A percentile compares a stretch with the other conserved stretches of the same genome.
Evolutionary conservation across 345 rosid genomes (phyloP).

Genomic region (Cochlearia excelsa): DNA sequence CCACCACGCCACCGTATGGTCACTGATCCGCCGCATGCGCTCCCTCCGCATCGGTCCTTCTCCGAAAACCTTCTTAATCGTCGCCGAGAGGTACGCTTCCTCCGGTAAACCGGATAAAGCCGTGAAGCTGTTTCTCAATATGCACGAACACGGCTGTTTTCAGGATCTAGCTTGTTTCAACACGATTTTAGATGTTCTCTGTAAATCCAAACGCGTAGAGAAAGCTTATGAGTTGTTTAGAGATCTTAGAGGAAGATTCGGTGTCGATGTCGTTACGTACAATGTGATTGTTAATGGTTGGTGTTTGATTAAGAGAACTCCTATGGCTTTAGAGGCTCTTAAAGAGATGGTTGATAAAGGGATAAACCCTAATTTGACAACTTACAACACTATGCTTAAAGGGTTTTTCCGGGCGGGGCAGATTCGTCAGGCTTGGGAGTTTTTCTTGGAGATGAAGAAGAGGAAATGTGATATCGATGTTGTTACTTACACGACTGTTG

Average conservation of each 20-base stretch:
- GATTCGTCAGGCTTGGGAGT: constrained; percentile 71
- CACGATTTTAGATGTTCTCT: constrained; percentile 73
- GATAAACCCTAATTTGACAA: constrained; percentile 53
- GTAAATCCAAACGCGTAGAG: constrained; percentile 69
- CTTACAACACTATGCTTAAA: constrained; percentile 72
- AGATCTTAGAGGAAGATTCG: constrained; percentile 57
- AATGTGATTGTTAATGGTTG: constrained; percentile 81
- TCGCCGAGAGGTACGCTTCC: constrained; percentile 70
- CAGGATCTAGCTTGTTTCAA: constrained; percentile 78
- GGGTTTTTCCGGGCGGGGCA: constrained; percentile 82
- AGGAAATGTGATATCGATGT: constrained; percentile 72
- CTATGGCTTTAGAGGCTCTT: constrained; percentile 69
- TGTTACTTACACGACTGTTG: constrained; percentile 68
- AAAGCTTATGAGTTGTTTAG: constrained; percentile 69
- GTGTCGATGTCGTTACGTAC: constrained; percentile 70
- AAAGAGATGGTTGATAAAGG: constrained; percentile 85
- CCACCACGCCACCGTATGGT: constrained; percentile 46
- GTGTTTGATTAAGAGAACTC: constrained; percentile 82
- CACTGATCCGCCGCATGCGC: constrained; percentile 64
- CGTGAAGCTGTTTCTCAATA: constrained; percentile 63
- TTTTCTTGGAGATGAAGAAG: constrained; percentile 87
- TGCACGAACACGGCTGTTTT: constrained; percentile 75
- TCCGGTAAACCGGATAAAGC: constrained; percentile 76
- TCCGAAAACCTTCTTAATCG: constrained; percentile 64
- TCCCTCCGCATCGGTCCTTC: constrained; percentile 63